A percentile compares a stretch with the other conserved stretches of the same genome.
Conservation (phyloP, 345 rosid genomes). For the Eucalyptus marginata region DNA sequence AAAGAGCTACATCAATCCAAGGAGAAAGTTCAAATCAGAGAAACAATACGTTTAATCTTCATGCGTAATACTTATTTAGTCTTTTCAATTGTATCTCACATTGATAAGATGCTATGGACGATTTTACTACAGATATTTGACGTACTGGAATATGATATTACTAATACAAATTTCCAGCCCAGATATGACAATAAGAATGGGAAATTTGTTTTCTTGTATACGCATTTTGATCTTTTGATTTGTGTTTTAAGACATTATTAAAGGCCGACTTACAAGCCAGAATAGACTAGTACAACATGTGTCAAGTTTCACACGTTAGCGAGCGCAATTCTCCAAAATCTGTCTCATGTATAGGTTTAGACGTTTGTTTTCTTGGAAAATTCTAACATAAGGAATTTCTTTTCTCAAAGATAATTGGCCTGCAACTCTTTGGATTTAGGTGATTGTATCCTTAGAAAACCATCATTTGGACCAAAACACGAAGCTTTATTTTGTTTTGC, state of each 20-base stretch:
- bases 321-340: not conserved
- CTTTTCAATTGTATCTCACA: not conserved
- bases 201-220: not conserved
- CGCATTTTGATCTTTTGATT: too few relatives aligned
- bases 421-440: not conserved
- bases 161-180: not conserved
- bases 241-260: not conserved
- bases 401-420: not conserved
- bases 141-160: not conserved
- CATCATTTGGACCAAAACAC: not conserved
- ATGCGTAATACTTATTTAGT: not conserved
- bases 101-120: not conserved
- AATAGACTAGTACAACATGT: not conserved
- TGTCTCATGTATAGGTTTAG: not conserved
- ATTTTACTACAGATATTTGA: not conserved
- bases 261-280: not conserved
- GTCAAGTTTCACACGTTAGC: not conserved
- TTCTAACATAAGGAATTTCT: not conserved
- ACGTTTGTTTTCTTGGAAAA: not conserved
- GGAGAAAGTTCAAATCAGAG: not conserved
- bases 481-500: not conserved
- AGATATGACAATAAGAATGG: not conserved
- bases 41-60: not conserved
- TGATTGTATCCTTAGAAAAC: not conserved
- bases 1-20: not conserved